Base-by-base conservation (phyloP, 2,329 filamentous ascomycete genomes). In the Penicillium sp. region DNA sequence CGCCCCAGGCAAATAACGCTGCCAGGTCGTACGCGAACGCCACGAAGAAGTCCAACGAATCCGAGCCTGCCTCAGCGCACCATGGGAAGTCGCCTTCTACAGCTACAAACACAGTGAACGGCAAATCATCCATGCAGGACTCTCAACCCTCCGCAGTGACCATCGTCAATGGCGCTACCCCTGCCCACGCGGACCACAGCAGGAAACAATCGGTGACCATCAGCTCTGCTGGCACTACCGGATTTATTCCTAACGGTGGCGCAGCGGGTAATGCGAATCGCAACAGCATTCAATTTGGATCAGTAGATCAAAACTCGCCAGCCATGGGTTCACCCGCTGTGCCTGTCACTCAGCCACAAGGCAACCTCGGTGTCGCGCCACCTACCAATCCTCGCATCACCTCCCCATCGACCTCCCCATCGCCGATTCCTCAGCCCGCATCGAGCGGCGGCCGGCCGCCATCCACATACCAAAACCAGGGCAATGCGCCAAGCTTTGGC, bases 171-270 rank as follows among this genome's bases (percentile, higher is more conserved):
- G 90, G 90, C 67, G 77, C 70, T 62, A 73, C 73, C 58, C 70
- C 72, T 42, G 67, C 71, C 64, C 74, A 81, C 55, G 79, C 47
- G 24, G 87, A 91, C 65, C 92, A 97, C 78, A 83, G 81, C 70
- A 85, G 91, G 71, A 96, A 96, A 77, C 86, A 86, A 62, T 96
- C 93, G 18, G 88, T 96, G 68, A 96, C 92, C 67, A 96, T 97
- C 79, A 91, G 85, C 73, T 87, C 91, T 65, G 89, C 89, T 70
- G 90, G 88, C 64, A 84, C 89, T 56, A 89, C 82, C 64, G 86
- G 86, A 69, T 89, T 85, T 72, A 83, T 86, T 60, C 82, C 87
- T 65, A 96, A 95, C 80, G 90, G 90, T 66, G 88, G 85, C 56
- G 81, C 83, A 56, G 83, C 85, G 42, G 79, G 64, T 48, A 64